These are phyloP conservation scores for Gossypium thurberi DNA, from an alignment of 345 rosid genomes.

Conservation along the genomic window DNA sequence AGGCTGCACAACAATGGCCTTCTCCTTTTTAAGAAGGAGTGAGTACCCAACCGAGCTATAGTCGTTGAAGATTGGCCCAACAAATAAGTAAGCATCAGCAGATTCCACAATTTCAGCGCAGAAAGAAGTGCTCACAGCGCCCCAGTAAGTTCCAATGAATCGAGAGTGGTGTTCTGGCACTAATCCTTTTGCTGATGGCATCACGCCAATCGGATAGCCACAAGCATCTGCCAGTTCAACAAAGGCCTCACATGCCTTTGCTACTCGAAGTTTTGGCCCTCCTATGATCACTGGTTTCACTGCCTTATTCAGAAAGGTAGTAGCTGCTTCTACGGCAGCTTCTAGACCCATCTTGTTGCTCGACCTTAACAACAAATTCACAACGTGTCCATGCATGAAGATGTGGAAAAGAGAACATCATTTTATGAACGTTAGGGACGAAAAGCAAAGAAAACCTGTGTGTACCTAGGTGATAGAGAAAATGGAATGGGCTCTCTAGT, in stretches of 20 bases:
- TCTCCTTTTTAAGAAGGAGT: neutral
- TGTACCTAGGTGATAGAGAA: constrained; percentile 37
- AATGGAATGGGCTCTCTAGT: constrained; percentile 41
- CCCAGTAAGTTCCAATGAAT: neutral
- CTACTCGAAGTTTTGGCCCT: neutral
- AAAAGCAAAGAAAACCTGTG: neutral
- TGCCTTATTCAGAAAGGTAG: neutral
- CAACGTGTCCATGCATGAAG: neutral
- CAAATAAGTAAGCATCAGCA: constrained; percentile 1
- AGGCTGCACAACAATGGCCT: neutral
- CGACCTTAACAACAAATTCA: neutral
- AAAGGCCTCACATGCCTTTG: neutral
- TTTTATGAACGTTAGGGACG: neutral
- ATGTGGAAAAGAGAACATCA: neutral
- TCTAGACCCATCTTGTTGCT: neutral
- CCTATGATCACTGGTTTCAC: neutral
- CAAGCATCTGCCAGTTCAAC: neutral
- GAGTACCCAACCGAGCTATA: neutral
- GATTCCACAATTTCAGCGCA: neutral
- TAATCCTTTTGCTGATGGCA: neutral
- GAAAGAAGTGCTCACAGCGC: neutral
- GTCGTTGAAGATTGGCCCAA: neutral
- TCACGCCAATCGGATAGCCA: neutral
- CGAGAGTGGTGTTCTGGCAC: neutral
- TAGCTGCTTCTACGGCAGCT: neutral